phyloP scores from a whole-genome alignment of 371 early-diverging fungal genomes.

The Phascolomyces articulosus region DNA sequence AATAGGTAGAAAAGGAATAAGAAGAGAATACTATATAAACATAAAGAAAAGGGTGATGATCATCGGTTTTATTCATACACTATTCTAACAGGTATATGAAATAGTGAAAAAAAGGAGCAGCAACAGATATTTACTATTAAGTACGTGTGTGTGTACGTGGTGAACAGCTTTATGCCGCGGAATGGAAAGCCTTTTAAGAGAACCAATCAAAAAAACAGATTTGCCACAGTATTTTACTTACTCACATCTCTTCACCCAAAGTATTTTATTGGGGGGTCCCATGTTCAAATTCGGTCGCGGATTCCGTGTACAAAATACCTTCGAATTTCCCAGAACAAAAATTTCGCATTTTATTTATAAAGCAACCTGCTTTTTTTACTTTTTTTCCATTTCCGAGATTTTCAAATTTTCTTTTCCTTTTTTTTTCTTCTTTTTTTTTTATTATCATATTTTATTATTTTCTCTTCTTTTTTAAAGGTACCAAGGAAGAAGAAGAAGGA shows the following conservation, averaged over 20 bases:
- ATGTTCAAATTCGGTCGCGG: constrained; percentile 1
- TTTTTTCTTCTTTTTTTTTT: constrained; percentile 11
- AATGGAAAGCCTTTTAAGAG: background rate
- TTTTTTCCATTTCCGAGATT: constrained; percentile 3
- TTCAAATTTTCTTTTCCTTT: constrained; percentile 16
- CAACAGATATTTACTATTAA: too few species aligned
- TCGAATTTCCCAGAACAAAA: too few species aligned
- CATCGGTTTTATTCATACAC: too few species aligned
- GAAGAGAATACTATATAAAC: too few species aligned
- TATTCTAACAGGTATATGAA: too few species aligned
- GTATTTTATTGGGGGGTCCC: background rate
- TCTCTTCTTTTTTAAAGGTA: background rate
- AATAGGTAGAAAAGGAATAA: too few species aligned
- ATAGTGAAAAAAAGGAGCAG: too few species aligned
- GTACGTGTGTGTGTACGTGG: background rate
- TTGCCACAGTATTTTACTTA: too few species aligned
- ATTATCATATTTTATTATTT: constrained; percentile 1
- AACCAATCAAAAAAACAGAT: constrained; percentile 2
- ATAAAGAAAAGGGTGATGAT: background rate
- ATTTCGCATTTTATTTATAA: background rate
- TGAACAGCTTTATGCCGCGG: background rate
- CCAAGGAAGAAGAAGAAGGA: background rate
- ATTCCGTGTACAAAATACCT: background rate
- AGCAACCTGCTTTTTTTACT: background rate
- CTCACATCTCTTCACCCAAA: too few species aligned